Percentiles rank a stretch among this genome's conserved stretches.
phyloP scores from a whole-genome alignment of 257 asterid species.

The Cruciata laevipes region DNA sequence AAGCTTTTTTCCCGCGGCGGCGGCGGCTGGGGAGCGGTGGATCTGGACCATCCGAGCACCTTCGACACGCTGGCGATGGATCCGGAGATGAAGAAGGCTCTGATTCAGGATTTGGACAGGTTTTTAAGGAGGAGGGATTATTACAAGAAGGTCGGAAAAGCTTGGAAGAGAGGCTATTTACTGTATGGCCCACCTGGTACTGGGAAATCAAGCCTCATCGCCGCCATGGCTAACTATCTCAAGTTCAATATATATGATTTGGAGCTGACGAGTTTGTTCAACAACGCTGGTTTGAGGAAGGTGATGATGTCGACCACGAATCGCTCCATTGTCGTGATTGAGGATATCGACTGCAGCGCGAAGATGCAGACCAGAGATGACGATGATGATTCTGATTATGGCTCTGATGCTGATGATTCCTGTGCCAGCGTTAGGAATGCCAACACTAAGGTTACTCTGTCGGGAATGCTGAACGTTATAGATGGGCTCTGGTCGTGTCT shows the following conservation, averaged over 20 bases:
- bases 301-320: constrained; percentile 50
- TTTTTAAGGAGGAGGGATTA: constrained; percentile 66
- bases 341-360: constrained; percentile 71
- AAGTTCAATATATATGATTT: constrained; percentile 67
- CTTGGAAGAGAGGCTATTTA: constrained; percentile 84
- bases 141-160: constrained; percentile 73
- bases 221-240: constrained; percentile 77
- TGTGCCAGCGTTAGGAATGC: no score
- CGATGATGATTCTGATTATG: no score
- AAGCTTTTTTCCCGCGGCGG: constrained; percentile 22
- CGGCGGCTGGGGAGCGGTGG: constrained; percentile 58
- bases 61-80: constrained; percentile 78
- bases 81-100: constrained; percentile 34
- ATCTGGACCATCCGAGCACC: constrained; percentile 68
- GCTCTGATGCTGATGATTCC: no score
- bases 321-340: constrained; percentile 60
- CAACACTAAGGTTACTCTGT: constrained; percentile 43
- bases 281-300: constrained; percentile 57
- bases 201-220: constrained; percentile 71
- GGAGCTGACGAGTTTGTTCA: constrained; percentile 48
- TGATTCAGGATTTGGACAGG: constrained; percentile 64
- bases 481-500: constrained; percentile 38
- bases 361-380: constrained; percentile 52
- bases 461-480: constrained; percentile 52
- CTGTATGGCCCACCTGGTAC: constrained; percentile 93